Conservation (phyloP, 2,329 filamentous ascomycete genomes). For the Claviceps pusilla region DNA sequence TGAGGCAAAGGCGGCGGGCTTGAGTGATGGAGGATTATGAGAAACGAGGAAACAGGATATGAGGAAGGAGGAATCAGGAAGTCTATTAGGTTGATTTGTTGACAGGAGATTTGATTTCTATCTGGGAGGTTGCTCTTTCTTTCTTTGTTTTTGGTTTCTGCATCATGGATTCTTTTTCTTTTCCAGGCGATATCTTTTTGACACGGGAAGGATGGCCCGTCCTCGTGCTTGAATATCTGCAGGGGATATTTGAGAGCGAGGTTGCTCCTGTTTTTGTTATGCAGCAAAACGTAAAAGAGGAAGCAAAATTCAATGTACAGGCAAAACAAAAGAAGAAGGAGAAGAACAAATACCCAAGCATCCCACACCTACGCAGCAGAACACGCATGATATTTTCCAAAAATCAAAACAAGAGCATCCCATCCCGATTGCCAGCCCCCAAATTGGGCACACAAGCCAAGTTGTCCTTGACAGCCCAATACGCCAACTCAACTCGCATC, state of each 20-base stretch:
- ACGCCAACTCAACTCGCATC: too few species aligned
- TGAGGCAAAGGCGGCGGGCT: constrained; percentile 13
- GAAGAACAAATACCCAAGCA: not conserved
- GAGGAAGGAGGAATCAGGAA: not conserved
- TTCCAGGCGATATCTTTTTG: too few species aligned
- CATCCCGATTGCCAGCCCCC: too few species aligned
- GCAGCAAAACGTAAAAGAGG: not conserved
- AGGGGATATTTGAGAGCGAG: too few species aligned
- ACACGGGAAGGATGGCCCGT: too few species aligned
- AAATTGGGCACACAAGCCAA: too few species aligned
- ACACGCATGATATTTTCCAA: not conserved
- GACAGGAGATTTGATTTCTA: not conserved
- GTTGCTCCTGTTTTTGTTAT: not conserved
- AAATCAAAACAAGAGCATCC: not conserved
- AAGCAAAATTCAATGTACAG: not conserved
- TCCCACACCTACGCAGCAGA: not conserved
- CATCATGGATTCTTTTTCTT: too few species aligned
- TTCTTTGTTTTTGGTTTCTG: too few species aligned
- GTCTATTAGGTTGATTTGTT: not conserved
- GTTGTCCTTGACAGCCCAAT: too few species aligned
- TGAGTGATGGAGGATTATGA: constrained; percentile 15
- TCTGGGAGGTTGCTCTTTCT: too few species aligned
- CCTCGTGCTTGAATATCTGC: too few species aligned
- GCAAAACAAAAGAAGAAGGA: not conserved
- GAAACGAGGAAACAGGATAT: not conserved